A percentile compares a stretch with the other conserved stretches of the same genome.
These are phyloP conservation scores for Phytophthora macrochlamydospora DNA, from an alignment of 352 stramenopile genomes.

Conservation along the genomic window DNA sequence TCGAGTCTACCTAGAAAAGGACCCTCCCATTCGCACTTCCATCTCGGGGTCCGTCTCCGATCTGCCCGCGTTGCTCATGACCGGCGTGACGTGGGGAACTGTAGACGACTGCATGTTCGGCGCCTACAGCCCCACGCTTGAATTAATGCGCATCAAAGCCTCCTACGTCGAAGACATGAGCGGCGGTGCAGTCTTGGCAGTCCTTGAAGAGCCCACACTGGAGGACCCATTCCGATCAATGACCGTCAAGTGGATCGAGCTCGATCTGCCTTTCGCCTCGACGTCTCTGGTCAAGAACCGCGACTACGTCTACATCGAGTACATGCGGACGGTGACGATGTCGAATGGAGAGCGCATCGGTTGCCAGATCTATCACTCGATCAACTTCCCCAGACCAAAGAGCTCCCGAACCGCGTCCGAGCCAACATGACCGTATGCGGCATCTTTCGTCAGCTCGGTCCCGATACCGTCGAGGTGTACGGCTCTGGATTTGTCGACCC, in stretches of 20 bases:
- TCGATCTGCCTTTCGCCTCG: conserved; percentile 29
- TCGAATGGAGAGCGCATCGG: conserved; percentile 41
- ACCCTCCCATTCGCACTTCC: conserved; percentile 14
- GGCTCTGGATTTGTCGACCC: conserved; percentile 37
- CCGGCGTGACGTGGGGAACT: conserved; percentile 38
- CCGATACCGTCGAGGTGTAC: conserved; percentile 53
- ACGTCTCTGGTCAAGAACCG: conserved; percentile 32
- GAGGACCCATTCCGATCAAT: conserved; percentile 50
- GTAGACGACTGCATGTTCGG: conserved; percentile 55
- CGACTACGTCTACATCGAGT: conserved; percentile 52
- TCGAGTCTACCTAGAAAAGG: conserved; percentile 32
- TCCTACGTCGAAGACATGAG: conserved; percentile 43
- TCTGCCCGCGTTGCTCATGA: conserved; percentile 30
- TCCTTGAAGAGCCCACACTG: conserved; percentile 35
- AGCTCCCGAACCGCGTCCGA: conserved; percentile 36
- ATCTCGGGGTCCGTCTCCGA: conserved; percentile 5
- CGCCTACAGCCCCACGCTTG: conserved; percentile 36
- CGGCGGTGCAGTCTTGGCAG: conserved; percentile 45
- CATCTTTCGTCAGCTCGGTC: conserved; percentile 48
- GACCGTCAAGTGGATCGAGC: conserved; percentile 36
- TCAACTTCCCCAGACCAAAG: conserved; percentile 50
- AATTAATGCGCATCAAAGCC: conserved; percentile 38
- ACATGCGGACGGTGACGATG: conserved; percentile 39
- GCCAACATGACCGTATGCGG: conserved; percentile 50
- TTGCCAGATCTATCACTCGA: conserved; percentile 53